phyloP scores from a whole-genome alignment of 1,139 yeast genomes.

The Yamadazyma blattariae region DNA sequence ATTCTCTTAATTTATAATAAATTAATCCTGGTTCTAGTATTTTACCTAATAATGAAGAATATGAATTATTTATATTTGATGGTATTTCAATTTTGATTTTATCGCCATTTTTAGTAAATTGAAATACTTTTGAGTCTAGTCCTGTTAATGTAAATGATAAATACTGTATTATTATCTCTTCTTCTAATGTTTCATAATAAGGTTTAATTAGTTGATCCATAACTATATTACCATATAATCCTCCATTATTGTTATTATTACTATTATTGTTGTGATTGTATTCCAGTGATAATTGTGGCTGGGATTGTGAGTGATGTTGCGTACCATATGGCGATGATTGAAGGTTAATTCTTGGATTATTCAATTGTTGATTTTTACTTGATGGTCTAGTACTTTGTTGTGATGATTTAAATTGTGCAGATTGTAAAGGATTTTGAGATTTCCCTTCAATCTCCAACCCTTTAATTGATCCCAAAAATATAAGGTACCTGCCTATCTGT shows the following conservation, averaged over 20 bases:
- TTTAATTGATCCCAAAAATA: slow-evolving; percentile 25
- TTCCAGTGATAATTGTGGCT: slow-evolving; percentile 4
- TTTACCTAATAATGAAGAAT: slow-evolving; percentile 53
- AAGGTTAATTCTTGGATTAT: slow-evolving; percentile 4
- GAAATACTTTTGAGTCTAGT: slow-evolving; percentile 61
- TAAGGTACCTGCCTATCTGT: slow-evolving; percentile 37
- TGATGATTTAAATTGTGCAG: not conserved
- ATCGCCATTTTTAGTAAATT: slow-evolving; percentile 35
- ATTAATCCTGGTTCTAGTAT: slow-evolving; percentile 74
- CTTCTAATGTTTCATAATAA: slow-evolving; percentile 38
- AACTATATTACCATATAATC: slow-evolving; percentile 5
- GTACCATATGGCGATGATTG: slow-evolving; percentile 14
- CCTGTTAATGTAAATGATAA: slow-evolving; percentile 72
- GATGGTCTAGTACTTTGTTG: not conserved
- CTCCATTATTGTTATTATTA: not conserved
- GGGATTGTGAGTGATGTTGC: slow-evolving; percentile 2
- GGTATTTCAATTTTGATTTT: slow-evolving; percentile 44
- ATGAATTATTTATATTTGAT: slow-evolving; percentile 50
- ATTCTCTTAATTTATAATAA: slow-evolving; percentile 43
- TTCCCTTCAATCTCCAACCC: slow-evolving; percentile 1
- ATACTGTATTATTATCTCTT: slow-evolving; percentile 51
- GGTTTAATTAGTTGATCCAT: slow-evolving; percentile 25
- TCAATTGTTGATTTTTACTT: no score
- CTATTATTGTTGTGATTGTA: not conserved
- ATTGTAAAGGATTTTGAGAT: not conserved